Conservation (phyloP, 1,284 basidiomycete genomes). For the Apiotrichum mycotoxinovorans region DNA sequence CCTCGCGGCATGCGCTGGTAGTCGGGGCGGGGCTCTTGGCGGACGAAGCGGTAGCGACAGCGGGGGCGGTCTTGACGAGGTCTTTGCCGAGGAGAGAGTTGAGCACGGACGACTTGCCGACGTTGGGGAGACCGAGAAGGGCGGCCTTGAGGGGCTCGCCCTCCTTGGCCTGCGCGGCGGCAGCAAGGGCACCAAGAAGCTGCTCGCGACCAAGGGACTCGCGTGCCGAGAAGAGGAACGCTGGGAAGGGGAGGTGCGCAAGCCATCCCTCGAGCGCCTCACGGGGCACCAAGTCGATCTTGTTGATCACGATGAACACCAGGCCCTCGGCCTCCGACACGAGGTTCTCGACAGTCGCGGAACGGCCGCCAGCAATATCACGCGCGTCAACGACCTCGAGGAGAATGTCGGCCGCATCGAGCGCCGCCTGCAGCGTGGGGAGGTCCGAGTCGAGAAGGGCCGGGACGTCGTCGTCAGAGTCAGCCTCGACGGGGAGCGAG, state of each 20-base stretch:
- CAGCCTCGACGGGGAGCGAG: constrained; percentile 8
- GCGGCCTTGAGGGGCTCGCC: constrained; percentile 28
- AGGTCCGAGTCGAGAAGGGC: constrained; percentile 66
- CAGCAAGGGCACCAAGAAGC: constrained; percentile 22
- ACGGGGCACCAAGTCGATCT: constrained; percentile 80
- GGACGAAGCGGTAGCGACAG: constrained; percentile 60
- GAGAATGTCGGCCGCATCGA: constrained; percentile 79
- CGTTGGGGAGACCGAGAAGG: constrained; percentile 61
- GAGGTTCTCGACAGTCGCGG: constrained; percentile 62
- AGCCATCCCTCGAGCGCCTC: constrained; percentile 78
- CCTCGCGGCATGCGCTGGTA: constrained; percentile 66
- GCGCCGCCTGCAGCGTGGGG: constrained; percentile 63
- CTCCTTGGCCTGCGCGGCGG: constrained; percentile 40
- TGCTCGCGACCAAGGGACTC: constrained; percentile 30
- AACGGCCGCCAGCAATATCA: constrained; percentile 71
- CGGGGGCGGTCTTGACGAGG: constrained; percentile 46
- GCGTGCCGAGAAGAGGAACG: constrained; percentile 62
- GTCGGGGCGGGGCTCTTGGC: constrained; percentile 60
- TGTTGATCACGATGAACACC: constrained; percentile 73
- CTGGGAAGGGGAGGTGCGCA: constrained; percentile 64
- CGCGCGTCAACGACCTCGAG: constrained; percentile 80
- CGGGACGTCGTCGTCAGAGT: constrained; percentile 52
- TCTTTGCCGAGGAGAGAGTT: constrained; percentile 66
- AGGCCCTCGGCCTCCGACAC: constrained; percentile 46
- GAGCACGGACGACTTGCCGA: constrained; percentile 76